Base-by-base conservation (phyloP, 768 basidiomycete species). In the Pisolithus tinctorius region DNA sequence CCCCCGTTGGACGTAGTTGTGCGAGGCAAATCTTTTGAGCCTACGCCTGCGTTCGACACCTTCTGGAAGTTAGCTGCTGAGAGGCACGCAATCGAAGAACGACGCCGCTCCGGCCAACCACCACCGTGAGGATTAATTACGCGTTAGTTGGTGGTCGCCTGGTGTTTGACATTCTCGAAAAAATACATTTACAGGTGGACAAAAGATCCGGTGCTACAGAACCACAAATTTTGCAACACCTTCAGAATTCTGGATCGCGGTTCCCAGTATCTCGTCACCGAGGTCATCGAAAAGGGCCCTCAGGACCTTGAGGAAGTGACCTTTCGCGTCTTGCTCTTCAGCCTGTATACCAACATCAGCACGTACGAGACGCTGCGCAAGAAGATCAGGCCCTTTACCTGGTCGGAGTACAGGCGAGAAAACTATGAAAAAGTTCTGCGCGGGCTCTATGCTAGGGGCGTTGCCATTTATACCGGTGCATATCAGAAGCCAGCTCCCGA, bases 301-400 rank as follows among this genome's bases (percentile, higher is more conserved):
- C 82, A 83, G 57, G 66, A 72, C 29, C 74, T 77, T 20, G 66
- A 68, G 13, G 88, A 91, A 63, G 63, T 87, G 48, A 75, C 79
- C 23, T 91, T 91, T 57, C 83, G 88, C 42, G 76, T 90, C 50
- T 56, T 78, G 52, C 71, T 91, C 38, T 91, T 86, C 73, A 84
- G 83, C 59, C 71, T 71, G 11, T 91, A 85, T 70, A 86, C 83
- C 56, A 81, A 69, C 57, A 81, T 84, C 41, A 78, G 78, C 51
- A 90, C 88, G 8, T 91, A 85, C 79, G 77, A 86, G 62, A 67
- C 75, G 16, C 70, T 91, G 26, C 69, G 70, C 45, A 50, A 64
- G 8, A 62, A 76, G 3, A 69, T 88, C 23, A 79, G 83, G 14
- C 72, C 76, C 13, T 71, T 84, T 46, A 84, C 77, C 37, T 90